Evolutionary conservation across 1,284 basidiomycete species (phyloP).

Genomic region (Cutaneotrichosporon spelunceum): DNA sequence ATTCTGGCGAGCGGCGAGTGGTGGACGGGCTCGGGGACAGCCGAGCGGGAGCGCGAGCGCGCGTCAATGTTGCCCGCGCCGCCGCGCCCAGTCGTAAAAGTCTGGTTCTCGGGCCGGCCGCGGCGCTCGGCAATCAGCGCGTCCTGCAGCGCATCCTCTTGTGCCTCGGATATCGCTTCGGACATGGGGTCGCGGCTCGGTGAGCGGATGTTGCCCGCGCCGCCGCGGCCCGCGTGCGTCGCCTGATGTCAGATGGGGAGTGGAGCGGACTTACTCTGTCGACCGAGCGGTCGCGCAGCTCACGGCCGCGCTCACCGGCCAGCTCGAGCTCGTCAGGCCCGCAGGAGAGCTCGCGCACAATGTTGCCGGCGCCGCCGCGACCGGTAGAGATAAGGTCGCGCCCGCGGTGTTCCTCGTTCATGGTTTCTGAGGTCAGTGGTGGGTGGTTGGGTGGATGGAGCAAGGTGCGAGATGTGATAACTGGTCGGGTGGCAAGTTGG

Average conservation of each 20-base stretch:
- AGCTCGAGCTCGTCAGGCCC: constrained; percentile 36
- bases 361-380: constrained; percentile 50
- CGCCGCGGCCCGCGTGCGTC: constrained; percentile 50
- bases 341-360: constrained; percentile 42
- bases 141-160: constrained; percentile 46
- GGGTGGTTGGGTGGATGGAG: not conserved
- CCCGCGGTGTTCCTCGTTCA: constrained; percentile 23
- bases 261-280: constrained; percentile 34
- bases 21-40: not conserved
- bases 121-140: constrained; percentile 46
- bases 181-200: constrained; percentile 39
- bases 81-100: constrained; percentile 48
- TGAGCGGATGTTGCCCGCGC: constrained; percentile 50
- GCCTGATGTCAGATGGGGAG: constrained; percentile 28
- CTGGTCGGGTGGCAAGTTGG: not conserved
- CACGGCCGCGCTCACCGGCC: constrained; percentile 46
- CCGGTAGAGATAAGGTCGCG: constrained; percentile 44
- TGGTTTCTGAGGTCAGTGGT: constrained; percentile 18
- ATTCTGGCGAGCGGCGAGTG: not conserved
- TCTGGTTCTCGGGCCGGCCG: constrained; percentile 41
- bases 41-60: constrained; percentile 30
- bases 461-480: constrained; percentile 2
- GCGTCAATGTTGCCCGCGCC: constrained; percentile 48
- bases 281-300: constrained; percentile 26
- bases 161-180: constrained; percentile 32